Evolutionary conservation across 1,139 yeast species (phyloP), one percentile per base, ranked within the genome.

Genomic region (Pichia sp.): DNA sequence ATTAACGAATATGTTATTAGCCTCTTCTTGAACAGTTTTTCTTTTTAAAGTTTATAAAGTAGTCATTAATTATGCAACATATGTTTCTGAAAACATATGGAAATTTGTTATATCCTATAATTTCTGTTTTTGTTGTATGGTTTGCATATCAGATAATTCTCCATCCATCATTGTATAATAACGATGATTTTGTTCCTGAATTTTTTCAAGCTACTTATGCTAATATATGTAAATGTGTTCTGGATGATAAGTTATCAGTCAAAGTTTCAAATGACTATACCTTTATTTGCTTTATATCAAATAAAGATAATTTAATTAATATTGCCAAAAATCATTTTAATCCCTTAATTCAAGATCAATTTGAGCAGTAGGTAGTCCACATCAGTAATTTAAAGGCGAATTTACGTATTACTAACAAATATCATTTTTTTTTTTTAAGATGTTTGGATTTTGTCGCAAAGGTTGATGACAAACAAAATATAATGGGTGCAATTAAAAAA

Each of bases 401-500:
- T 18, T 18, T 8, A 9, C 22, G 11, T 16, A 16, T 16, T 43
- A 41, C 47, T 45, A 48, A 46, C 46, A 32, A 26, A 12, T 8
- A 7, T 23, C 25, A 32, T 16, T 32, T 16, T 13, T 18, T 32
- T 32, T 4, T 32, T 8, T 32, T 2, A 11, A 49, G 52, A 18
- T 49, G 52, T 32, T 40, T 49, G 25, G 44, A 42, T 22, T 36
- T 49, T 34, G 27, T 46, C 18, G 32, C 49, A 8, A 39, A 46
- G 6, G 34, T 46, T 25, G 30, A 24, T 26, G 26, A 36, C 11
- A 36, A 41, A 20, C 38, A 40, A 16, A 39, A 42, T 42, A 34
- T 42, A 4, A 12, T 49, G 5, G 18, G 18, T 29, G 37, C 43
- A 16, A 15, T 49, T 5, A 41, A 44, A 30, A 22, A 12, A 3